Evolutionary conservation across 768 basidiomycete species (phyloP), one percentile per base, ranked within the genome.

Genomic region (Pilatotrama ljubarskyi): DNA sequence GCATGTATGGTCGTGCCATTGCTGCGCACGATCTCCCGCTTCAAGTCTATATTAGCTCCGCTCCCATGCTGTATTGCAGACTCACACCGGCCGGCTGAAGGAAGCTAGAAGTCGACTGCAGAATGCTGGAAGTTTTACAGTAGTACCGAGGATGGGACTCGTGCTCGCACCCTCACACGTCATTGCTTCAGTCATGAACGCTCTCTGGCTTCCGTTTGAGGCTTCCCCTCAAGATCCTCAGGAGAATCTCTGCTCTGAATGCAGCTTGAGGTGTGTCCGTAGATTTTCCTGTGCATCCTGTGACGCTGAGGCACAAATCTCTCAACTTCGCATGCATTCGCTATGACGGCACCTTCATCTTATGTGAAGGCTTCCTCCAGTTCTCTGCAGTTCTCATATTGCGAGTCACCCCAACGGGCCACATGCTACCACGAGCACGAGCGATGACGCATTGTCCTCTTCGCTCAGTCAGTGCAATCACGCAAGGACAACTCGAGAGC

Each of bases 81-180:
- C 44, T 55, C 54, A 37, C 54, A 47, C 44, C 14, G 25, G 37
- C 11, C 17, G 18, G 35, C 9, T 17, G 10, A 4, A 25, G 9
- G 22, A 35, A 32, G n/a, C 20, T 25, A 37, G 53, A 37, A 47
- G 43, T 9, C 32, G 29, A 37, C 15, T 14, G 25, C 38, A 20
- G 47, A 49, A 42, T 38, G n/a, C 17, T 18, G 11, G 37, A 41
- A 15, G 38, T 32, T 24, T 25, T 42, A 29, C 2, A 24, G 3
- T 9, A 26, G 38, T 41, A n/a, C 55, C 55, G 37, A 41, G 18
- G 38, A 49, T 42, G 40, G 47, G 7, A 10, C 8, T 18, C 20
- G 26, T 11, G 29, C 46, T 57, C 55, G 55, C 55, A 57, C 47
- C 38, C 18, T 29, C 8, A n/a, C 38, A 49, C 55, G 38, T 49